phyloP scores from a whole-genome alignment of 345 rosid genomes.

The Syzygium jambos region DNA sequence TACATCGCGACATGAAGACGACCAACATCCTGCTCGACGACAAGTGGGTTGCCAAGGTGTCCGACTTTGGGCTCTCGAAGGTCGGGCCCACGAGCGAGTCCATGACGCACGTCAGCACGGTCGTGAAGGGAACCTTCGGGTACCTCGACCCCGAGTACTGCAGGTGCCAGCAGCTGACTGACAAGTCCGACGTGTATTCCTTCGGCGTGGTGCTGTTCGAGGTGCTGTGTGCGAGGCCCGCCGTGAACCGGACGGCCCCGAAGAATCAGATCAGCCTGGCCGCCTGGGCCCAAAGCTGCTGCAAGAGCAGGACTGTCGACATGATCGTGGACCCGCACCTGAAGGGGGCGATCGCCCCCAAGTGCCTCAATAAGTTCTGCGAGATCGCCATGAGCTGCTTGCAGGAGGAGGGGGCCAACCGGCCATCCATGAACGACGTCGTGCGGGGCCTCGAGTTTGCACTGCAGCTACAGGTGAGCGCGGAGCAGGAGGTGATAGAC shows the following conservation, averaged over 20 bases:
- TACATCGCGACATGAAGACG: constrained; percentile 20
- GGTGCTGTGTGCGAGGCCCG: constrained; percentile 12
- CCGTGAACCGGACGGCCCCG: neutral
- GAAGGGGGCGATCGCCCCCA: constrained; percentile 6
- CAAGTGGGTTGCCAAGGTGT: constrained; percentile 13
- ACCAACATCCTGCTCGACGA: constrained; percentile 15
- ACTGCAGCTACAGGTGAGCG: too few relatives aligned
- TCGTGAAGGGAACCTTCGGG: constrained; percentile 19
- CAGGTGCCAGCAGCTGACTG: constrained; percentile 6
- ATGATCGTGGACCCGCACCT: constrained; percentile 13
- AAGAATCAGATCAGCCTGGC: constrained; percentile 5
- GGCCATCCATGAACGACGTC: too few relatives aligned
- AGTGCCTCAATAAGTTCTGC: constrained; percentile 11
- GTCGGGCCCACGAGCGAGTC: constrained; percentile 4
- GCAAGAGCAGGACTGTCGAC: neutral
- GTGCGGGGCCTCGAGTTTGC: too few relatives aligned
- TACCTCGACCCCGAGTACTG: constrained; percentile 19
- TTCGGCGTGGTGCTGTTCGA: constrained; percentile 26
- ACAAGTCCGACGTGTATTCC: constrained; percentile 20
- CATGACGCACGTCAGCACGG: neutral
- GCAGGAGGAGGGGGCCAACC: too few relatives aligned
- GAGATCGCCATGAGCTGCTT: too few relatives aligned
- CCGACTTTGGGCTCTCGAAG: constrained; percentile 16
- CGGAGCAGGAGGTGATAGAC: too few relatives aligned
- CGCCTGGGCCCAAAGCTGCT: constrained; percentile 4